Evolutionary conservation across 129 eudicot species (phyloP).

Genomic region (Sambucus nigra): DNA sequence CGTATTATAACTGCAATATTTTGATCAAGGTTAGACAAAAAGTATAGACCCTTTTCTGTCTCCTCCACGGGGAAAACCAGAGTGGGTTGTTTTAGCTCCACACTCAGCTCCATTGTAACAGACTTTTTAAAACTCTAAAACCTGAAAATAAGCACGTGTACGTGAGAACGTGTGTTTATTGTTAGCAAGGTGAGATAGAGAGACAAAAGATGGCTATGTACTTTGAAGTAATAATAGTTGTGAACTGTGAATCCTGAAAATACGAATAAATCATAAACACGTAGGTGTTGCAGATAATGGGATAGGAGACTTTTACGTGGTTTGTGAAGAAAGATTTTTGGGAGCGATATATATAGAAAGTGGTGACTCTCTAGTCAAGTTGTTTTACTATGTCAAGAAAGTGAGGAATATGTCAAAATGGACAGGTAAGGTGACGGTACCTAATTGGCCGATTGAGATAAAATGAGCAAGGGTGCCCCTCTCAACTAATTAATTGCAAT

Average conservation of each 20-base stretch:
- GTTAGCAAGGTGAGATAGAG: not conserved
- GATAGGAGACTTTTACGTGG: not conserved
- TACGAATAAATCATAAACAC: not conserved
- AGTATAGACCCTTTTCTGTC: constrained; percentile 14
- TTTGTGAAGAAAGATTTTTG: not conserved
- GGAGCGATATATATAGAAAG: not conserved
- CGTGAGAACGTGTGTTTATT: too few species aligned
- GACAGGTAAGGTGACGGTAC: not conserved
- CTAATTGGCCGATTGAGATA: not conserved
- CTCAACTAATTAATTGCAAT: too few species aligned
- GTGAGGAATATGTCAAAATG: not conserved
- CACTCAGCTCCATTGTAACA: constrained; percentile 6
- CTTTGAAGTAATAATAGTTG: not conserved
- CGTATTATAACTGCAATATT: constrained; percentile 17
- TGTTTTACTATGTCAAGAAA: not conserved
- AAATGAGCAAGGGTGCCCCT: too few species aligned
- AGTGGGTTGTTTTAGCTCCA: constrained; percentile 19
- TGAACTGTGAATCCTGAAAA: not conserved
- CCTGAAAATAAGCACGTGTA: too few species aligned
- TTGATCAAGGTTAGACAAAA: constrained; percentile 31
- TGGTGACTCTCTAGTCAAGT: not conserved
- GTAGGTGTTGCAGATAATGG: not conserved
- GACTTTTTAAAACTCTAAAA: too few species aligned
- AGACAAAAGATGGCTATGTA: not conserved
- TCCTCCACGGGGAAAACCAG: constrained; percentile 21